Evolutionary conservation across 495 filamentous ascomycete species (phyloP), one percentile per base, ranked within the genome.

Genomic region (Lichenothelia convexa): DNA sequence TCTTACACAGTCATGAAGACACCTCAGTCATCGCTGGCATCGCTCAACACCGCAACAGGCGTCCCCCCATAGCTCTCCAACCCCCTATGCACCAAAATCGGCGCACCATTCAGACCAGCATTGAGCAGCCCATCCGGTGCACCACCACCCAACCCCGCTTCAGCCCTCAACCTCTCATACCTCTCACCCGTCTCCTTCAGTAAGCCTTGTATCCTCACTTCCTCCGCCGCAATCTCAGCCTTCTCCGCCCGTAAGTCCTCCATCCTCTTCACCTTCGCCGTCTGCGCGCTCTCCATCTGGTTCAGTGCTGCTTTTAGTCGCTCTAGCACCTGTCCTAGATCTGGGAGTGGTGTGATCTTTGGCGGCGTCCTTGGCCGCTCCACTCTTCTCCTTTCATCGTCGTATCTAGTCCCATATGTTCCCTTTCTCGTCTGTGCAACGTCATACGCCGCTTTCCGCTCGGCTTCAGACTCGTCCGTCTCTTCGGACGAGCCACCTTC

Each of bases 361-460:
- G 67, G 69, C 15, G 70, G 62, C 13, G 65, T 74, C 20, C 54
- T 60, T 30, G 64, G 60, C 22, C 68, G 56, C 13, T 44, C 22
- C n/a, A 45, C 15, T 20, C 48, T 38, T 29, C 58, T 54, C 18
- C 36, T 30, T 17, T 45, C 34, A 19, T 59, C 55, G 1, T 41
- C 30, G 33, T 51, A 20, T 49, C 60, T 41, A 11, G 36, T 29
- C 12, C 20, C 26, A 78, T 80, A 57, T 0, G 51, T 50, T 2
- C 78, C 85, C 7, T 79, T 79, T 23, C 74, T 67, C 22, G 82
- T 82, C 57, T 97, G 89, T 15, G 81, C 75, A 3, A 74, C 76
- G 56, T 94, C 87, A 57, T 87, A 97, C 15, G 83, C 89, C 6
- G 75, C 79, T 31, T 65, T 71, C 29, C 86, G 65, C 54, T 84